Evolutionary conservation across 208 protist species (phyloP).

Genomic region (Vickermania spadyakhi): DNA sequence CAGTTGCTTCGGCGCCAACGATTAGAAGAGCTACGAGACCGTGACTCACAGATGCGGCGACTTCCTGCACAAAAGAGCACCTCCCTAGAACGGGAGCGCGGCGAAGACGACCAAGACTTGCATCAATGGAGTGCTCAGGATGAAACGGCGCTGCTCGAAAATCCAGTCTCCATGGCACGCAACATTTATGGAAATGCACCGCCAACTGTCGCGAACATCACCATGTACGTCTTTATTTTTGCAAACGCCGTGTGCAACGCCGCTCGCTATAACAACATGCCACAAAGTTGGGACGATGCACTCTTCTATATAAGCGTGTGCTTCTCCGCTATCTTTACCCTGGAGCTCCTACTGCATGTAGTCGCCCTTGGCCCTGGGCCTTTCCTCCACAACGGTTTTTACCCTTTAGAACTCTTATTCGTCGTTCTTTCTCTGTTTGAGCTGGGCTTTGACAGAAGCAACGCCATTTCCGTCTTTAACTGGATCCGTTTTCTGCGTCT

Average conservation of each 20-base stretch:
- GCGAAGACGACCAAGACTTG: conserved; percentile 29
- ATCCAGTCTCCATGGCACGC: conserved; percentile 44
- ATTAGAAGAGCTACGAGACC: conserved; percentile 18
- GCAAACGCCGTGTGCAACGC: conserved; percentile 86
- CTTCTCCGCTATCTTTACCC: conserved; percentile 76
- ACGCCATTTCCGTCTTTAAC: conserved; percentile 83
- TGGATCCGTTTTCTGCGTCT: conserved; percentile 75
- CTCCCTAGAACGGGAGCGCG: not conserved
- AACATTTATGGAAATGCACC: conserved; percentile 81
- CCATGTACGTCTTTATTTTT: conserved; percentile 75
- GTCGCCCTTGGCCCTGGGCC: conserved; percentile 68
- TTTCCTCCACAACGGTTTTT: conserved; percentile 69
- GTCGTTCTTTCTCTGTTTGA: conserved; percentile 83
- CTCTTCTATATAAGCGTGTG: conserved; percentile 55
- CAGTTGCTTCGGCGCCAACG: conserved; percentile 43
- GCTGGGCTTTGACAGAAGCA: conserved; percentile 75
- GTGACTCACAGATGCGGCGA: conserved; percentile 9
- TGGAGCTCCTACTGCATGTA: conserved; percentile 78
- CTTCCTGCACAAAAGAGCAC: conserved; percentile 3
- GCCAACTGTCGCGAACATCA: conserved; percentile 58
- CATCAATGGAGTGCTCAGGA: conserved; percentile 7
- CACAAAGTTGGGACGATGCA: conserved; percentile 68
- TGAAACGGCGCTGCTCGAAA: conserved; percentile 8
- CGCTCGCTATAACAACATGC: conserved; percentile 68
- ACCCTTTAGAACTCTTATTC: conserved; percentile 61